These are phyloP conservation scores for Mycena sp. DNA, from an alignment of 1,284 basidiomycete species.

Conservation along the genomic window DNA sequence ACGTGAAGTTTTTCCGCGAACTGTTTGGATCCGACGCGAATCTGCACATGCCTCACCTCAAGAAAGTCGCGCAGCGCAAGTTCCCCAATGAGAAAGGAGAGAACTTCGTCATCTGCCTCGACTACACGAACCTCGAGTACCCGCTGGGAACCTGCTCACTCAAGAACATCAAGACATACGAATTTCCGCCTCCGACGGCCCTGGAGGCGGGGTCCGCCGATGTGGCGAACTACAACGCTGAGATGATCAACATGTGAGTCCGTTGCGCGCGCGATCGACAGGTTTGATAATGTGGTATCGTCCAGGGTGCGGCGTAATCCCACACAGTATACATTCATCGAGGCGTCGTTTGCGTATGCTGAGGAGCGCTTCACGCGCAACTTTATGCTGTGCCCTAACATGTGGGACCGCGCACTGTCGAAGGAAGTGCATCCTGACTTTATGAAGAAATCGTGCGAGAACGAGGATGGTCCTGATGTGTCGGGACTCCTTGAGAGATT, in stretches of 20 bases:
- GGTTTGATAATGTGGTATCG: no score
- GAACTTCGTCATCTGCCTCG: constrained; percentile 14
- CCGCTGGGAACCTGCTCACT: constrained; percentile 12
- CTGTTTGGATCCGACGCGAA: constrained; percentile 5
- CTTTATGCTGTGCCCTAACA: background rate
- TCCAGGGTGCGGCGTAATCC: constrained; percentile 15
- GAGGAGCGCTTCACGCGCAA: constrained; percentile 7
- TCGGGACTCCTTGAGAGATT: background rate
- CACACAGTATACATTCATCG: constrained; percentile 14
- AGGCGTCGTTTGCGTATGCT: constrained; percentile 7
- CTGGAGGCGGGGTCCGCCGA: background rate
- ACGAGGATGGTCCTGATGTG: background rate
- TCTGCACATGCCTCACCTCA: constrained; percentile 8
- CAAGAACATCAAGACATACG: constrained; percentile 13
- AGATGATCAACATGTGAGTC: constrained; percentile 12
- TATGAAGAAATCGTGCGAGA: constrained; percentile 2
- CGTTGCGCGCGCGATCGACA: background rate
- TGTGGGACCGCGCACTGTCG: background rate
- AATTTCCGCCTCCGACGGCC: constrained; percentile 3
- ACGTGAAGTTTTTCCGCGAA: constrained; percentile 13
- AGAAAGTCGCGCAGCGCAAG: constrained; percentile 7
- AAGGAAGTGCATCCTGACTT: background rate
- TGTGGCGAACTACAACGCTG: constrained; percentile 12
- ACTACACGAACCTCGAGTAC: constrained; percentile 15
- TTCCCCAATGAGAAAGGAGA: constrained; percentile 9